phyloP scores from a whole-genome alignment of 371 early-diverging fungal genomes.

The Mortierella sp. region DNA sequence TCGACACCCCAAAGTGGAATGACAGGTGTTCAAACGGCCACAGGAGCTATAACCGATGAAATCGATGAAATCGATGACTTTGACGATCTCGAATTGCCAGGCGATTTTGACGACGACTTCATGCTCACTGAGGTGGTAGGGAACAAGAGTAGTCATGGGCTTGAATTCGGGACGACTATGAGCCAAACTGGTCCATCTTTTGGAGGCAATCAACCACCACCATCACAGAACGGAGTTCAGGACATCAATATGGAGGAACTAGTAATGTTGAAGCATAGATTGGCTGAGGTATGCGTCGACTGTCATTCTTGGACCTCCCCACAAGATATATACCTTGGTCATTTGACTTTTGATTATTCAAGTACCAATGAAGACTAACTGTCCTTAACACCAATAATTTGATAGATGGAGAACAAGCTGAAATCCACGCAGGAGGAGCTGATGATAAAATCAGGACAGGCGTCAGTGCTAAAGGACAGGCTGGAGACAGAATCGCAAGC shows the following conservation, averaged over 20 bases:
- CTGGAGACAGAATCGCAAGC: conserved; percentile 6
- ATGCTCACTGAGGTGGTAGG: conserved; percentile 5
- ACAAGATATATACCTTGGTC: too few species aligned
- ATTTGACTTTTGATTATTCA: too few species aligned
- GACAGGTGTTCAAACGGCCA: neutral
- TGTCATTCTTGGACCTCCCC: neutral
- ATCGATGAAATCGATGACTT: conserved; percentile 2
- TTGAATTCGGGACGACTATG: neutral
- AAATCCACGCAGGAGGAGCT: conserved; percentile 19
- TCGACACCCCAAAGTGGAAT: neutral
- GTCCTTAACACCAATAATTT: too few species aligned
- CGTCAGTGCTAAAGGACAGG: conserved; percentile 22
- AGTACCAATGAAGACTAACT: too few species aligned
- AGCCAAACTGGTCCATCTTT: neutral
- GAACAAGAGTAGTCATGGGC: neutral
- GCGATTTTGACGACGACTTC: conserved; percentile 32
- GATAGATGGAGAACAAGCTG: conserved; percentile 24
- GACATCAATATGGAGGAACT: conserved; percentile 10
- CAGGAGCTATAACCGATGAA: neutral
- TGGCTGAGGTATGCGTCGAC: conserved; percentile 21
- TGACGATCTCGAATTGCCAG: conserved; percentile 25
- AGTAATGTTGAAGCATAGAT: conserved; percentile 9
- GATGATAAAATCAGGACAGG: conserved; percentile 26
- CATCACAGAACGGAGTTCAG: neutral
- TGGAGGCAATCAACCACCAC: neutral